Conservation (phyloP, 441 rosid species). For the Cnidoscolus chayamansa region DNA sequence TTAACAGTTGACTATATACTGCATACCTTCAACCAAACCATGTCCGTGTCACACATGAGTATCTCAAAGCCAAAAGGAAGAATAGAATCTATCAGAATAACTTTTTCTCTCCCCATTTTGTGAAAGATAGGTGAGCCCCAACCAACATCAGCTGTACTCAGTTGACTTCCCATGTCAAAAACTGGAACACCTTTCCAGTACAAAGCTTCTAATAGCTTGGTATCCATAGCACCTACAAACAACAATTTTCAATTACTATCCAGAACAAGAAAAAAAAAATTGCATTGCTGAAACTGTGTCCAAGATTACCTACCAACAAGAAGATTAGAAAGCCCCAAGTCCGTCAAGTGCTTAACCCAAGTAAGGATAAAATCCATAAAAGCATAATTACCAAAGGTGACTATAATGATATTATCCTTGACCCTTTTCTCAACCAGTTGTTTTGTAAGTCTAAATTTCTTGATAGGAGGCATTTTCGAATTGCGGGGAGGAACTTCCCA, state of each 20-base stretch:
- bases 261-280: too few species aligned
- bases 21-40: slow-evolving; percentile 98
- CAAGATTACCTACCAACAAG: slow-evolving; percentile 66
- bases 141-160: slow-evolving; percentile 93
- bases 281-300: neutral
- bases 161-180: slow-evolving; percentile 96
- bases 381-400: slow-evolving; percentile 96
- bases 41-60: slow-evolving; percentile 97
- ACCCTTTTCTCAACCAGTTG: slow-evolving; percentile 68
- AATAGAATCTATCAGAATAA: slow-evolving; percentile 71
- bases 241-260: neutral
- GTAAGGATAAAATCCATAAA: slow-evolving; percentile 97
- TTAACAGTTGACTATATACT: neutral
- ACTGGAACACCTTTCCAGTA: slow-evolving; percentile 97
- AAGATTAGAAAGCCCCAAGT: slow-evolving; percentile 79
- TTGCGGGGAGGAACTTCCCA: slow-evolving; percentile 72
- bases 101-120: slow-evolving; percentile 99
- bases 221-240: slow-evolving; percentile 87
- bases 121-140: slow-evolving; percentile 97
- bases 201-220: slow-evolving; percentile 82
- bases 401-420: slow-evolving; percentile 70
- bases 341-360: slow-evolving; percentile 94
- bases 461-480: slow-evolving; percentile 75
- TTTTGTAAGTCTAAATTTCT: slow-evolving; percentile 68
- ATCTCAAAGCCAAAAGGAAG: slow-evolving; percentile 87